These are phyloP conservation scores for Dioszegia hungarica DNA, from an alignment of 768 basidiomycete genomes.

Conservation along the genomic window DNA sequence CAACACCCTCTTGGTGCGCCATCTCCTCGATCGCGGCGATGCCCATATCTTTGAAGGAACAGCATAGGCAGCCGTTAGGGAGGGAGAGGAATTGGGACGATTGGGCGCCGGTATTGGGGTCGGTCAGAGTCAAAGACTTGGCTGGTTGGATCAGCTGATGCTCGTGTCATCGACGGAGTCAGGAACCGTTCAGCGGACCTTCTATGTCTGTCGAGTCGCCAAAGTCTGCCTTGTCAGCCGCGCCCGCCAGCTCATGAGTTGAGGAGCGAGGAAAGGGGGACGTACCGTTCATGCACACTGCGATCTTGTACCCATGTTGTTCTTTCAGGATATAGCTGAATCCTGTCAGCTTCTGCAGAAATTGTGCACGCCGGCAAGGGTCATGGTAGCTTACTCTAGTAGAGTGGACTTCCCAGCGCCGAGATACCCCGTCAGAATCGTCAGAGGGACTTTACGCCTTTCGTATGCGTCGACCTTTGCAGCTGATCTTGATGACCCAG, in stretches of 20 bases:
- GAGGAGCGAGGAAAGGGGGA: slow-evolving; percentile 1
- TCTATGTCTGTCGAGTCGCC: slow-evolving; percentile 96
- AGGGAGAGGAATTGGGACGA: slow-evolving; percentile 77
- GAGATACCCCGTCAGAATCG: slow-evolving; percentile 90
- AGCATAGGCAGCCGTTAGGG: slow-evolving; percentile 96
- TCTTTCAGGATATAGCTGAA: slow-evolving; percentile 79
- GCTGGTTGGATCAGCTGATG: slow-evolving; percentile 54
- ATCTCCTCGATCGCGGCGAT: slow-evolving; percentile 89
- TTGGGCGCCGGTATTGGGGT: slow-evolving; percentile 55
- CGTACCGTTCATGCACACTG: slow-evolving; percentile 90
- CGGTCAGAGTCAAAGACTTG: slow-evolving; percentile 76
- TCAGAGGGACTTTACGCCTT: slow-evolving; percentile 64
- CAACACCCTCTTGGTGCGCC: slow-evolving; percentile 53
- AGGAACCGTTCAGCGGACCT: slow-evolving; percentile 53
- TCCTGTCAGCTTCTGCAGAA: background rate
- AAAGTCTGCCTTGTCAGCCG: slow-evolving; percentile 53
- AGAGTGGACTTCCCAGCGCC: slow-evolving; percentile 88
- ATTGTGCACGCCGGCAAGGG: background rate
- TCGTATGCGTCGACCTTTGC: background rate
- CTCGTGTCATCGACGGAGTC: background rate
- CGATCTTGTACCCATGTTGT: slow-evolving; percentile 89
- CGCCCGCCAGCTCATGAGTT: background rate
- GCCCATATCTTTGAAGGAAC: slow-evolving; percentile 91
- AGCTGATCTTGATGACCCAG: background rate
- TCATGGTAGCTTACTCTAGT: slow-evolving; percentile 58